Base-by-base conservation (phyloP, 495 filamentous ascomycete genomes). In the Talaromyces liani region DNA sequence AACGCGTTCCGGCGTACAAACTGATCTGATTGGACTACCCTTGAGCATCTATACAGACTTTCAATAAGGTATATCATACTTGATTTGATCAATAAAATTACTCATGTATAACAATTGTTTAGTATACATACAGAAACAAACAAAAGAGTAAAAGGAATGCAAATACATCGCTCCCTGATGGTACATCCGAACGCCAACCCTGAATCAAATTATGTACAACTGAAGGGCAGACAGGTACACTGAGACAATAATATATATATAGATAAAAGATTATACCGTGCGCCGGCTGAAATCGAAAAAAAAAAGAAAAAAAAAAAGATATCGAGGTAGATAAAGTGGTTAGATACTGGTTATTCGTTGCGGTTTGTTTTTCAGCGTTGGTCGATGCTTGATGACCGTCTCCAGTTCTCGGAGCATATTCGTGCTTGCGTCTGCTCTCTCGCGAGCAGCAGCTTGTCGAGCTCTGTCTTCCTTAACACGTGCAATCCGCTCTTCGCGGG, bases 361-460 rank as follows among this genome's bases (percentile, higher is more conserved):
- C 31, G 56, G 56, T 12, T 74, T 80, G 47, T 72, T 74, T 60
- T 70, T 75, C 62, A 75, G 77, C 49, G 73, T 77, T 47, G 90
- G 87, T 63, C 91, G 78, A 63, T 92, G 78, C 72, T 91, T 91
- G 65, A 96, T 92, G 9, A 91, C 92, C 73, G 88, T 89, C 73
- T 96, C 89, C 65, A 98, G 79, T 71, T 98, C 94, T 69, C 87
- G 88, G 66, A 98, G 80, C 91, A 98, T 93, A 65, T 88, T 87
- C 25, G 88, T 89, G 63, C 85, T 92, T 2, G 92, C 89, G 60
- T 96, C 91, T 16, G 79, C 71, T 66, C 87, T 89, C 64, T 92
- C 91, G 58, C 85, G 81, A 16, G 83, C 76, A 51, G 83, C 77
- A 6, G 88, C 89, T 71, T 87, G 85, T 63, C 80, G 82, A 41